Percentiles rank a stretch among this genome's conserved stretches.
phyloP scores from a whole-genome alignment of 1,284 basidiomycete genomes.

The Macrocybe sp. region DNA sequence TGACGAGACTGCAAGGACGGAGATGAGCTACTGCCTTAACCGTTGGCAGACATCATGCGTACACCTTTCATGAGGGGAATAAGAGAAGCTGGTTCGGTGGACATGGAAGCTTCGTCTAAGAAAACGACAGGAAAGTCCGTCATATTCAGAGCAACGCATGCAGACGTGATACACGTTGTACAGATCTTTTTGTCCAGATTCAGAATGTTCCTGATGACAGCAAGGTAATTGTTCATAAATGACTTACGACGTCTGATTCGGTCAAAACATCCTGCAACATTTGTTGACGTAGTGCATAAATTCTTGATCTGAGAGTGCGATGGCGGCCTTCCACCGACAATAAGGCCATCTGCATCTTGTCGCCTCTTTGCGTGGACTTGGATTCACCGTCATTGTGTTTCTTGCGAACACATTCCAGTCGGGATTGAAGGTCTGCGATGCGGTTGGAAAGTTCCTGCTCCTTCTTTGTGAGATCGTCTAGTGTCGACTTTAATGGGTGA shows the following conservation, averaged over 20 bases:
- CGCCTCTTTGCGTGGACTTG: slow-evolving; percentile 16
- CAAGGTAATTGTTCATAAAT: neutral
- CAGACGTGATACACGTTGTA: slow-evolving; percentile 78
- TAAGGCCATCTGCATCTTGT: slow-evolving; percentile 37
- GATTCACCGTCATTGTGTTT: slow-evolving; percentile 3
- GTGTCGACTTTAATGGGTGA: slow-evolving; percentile 51
- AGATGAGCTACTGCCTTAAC: slow-evolving; percentile 8
- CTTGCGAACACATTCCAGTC: slow-evolving; percentile 8
- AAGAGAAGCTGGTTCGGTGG: slow-evolving; percentile 85
- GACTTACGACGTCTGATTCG: slow-evolving; percentile 70
- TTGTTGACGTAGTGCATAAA: slow-evolving; percentile 44
- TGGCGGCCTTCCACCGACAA: slow-evolving; percentile 30
- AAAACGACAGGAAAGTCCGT: slow-evolving; percentile 93
- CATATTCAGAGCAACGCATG: slow-evolving; percentile 50
- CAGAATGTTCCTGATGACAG: neutral
- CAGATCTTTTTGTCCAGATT: slow-evolving; percentile 51
- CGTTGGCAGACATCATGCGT: slow-evolving; percentile 26
- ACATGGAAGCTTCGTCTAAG: slow-evolving; percentile 94
- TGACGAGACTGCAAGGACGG: slow-evolving; percentile 58
- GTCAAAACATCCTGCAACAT: slow-evolving; percentile 59
- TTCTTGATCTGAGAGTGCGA: slow-evolving; percentile 31
- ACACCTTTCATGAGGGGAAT: slow-evolving; percentile 89
- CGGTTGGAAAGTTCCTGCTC: slow-evolving; percentile 32
- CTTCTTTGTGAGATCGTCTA: slow-evolving; percentile 36
- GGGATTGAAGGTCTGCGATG: slow-evolving; percentile 10